Conservation (phyloP, 257 asterid species). For the Solanum acaule region DNA sequence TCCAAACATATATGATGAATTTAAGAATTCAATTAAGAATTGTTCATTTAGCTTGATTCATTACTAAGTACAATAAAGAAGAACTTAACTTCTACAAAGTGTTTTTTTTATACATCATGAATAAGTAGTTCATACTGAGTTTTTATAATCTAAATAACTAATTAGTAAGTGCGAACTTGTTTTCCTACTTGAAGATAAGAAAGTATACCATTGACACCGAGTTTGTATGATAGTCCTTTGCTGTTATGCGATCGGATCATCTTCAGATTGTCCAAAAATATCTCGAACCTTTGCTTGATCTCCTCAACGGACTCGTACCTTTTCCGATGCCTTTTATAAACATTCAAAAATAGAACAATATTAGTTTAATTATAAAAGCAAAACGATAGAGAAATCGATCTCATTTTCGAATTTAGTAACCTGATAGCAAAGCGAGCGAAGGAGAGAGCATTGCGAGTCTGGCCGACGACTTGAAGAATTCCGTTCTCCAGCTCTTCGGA, state of each 20-base stretch:
- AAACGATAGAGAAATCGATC: not conserved
- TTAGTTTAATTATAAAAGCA: not conserved
- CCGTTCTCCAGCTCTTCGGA: conserved; percentile 53
- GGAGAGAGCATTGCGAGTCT: conserved; percentile 59
- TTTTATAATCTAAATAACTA: not conserved
- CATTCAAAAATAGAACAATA: not conserved
- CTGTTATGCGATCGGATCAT: conserved; percentile 78
- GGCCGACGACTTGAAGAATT: conserved; percentile 45
- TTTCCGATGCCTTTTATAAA: conserved; percentile 51
- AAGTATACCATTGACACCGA: conserved; percentile 60
- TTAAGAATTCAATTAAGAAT: not conserved
- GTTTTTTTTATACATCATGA: not conserved
- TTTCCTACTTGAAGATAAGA: not conserved
- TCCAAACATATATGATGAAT: not conserved
- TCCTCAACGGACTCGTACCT: conserved; percentile 60
- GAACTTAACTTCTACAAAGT: not conserved
- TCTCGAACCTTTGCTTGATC: conserved; percentile 56
- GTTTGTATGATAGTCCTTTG: conserved; percentile 68
- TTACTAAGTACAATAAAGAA: not conserved
- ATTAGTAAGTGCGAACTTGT: not conserved
- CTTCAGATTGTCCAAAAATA: conserved; percentile 56
- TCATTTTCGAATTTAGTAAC: conserved; percentile 10
- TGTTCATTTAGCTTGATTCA: not conserved
- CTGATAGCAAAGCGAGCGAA: conserved; percentile 82
- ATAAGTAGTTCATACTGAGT: not conserved